Base-by-base conservation (phyloP, 2,329 filamentous ascomycete species). In the Xylaria sp. region DNA sequence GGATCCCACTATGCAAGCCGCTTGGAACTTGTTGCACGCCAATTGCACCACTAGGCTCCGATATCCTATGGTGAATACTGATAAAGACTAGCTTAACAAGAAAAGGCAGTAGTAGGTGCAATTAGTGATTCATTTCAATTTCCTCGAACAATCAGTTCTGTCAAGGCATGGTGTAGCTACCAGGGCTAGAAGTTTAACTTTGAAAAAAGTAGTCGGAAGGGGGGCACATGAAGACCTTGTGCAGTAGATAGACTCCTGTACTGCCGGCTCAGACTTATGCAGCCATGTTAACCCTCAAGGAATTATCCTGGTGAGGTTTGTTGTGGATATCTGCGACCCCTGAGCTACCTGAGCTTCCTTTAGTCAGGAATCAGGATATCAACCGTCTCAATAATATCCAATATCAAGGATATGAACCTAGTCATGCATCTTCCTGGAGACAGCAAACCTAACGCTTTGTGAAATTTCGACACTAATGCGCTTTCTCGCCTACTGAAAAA, bases 181-280 rank as follows among this genome's bases (percentile, higher is more conserved):
- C 18, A 28, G 28, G 46, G 39, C 48, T 28, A 25, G 41, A 56
- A 60, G 41, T n/a, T 52, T 37, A 31, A 25, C 31, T 39, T 39
- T 51, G 18, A 59, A 39, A 59, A 59, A 4, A 9, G 7, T 25
- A 8, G 9, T 5, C 28, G 2, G 18, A 25, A 8, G 46, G 44
- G 44, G 51, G 28, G 13, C 7, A 56, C 25, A 18, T 46, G 34
- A 23, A 64, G 20, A 52, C 41, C 51, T 54, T 48, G 37, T 61
- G 50, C 39, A 52, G 28, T 59, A 55, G 9, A 61, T 55, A 31
- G 28, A 64, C 50, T 44, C 31, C 31, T 48, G 20, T 41, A 20
- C 20, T 57, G 34, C 23, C 31, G 46, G 10, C 23, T 20, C 44
- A 18, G 5, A 52, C 15, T 4, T 31, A 58, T 50, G 41, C 39